Evolutionary conservation across 225 moss, liverwort and hornwort genomes (phyloP), one percentile per base, ranked within the genome.

Genomic region (Polytrichum commune): DNA sequence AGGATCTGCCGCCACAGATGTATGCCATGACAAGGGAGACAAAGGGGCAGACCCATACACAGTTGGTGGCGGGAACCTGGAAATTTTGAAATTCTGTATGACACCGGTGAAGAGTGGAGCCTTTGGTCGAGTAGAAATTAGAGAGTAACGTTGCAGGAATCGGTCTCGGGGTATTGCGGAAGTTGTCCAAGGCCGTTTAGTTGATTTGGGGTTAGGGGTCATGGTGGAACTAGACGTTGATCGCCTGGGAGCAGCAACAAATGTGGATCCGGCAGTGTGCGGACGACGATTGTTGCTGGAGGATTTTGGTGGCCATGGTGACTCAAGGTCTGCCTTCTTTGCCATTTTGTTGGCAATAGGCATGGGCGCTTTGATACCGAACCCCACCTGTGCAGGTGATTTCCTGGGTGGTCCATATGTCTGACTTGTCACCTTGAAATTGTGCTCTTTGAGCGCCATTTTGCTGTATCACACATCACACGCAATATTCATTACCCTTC

Each of bases 91-190:
- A 67, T 75, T 71, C 53, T 56, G 62, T 23, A 75, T 22, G 63
- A 79, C 66, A 23, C 79, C 75, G 57, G 57, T 71, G 22, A 62
- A 79, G 60, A 65, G 56, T 10, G 75, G 58, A 18, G 75, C 28
- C 62, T 74, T 66, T 13, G 75, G 79, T 29, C 79, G 79, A 46
- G 71, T 67, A 22, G 75, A 71, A 26, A 56, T 62, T 6, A 74
- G 75, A 55, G 66, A 62, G 54, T 79, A 79, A 9, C 74, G 79
- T 70, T 74, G 79, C 8, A 79, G 62, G 60, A 79, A 79, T 53
- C 69, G 65, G 30, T 79, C 69, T 60, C 62, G 71, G 62, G 62
- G 27, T 53, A 55, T 72, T 62, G 62, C 65, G 65, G 69, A 65
- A 28, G 67, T 53, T 8, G 69, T 68, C 53, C 71, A 27, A 27